Evolutionary conservation across 371 early-diverging fungal species (phyloP).

Genomic region (Phascolomyces articulosus): DNA sequence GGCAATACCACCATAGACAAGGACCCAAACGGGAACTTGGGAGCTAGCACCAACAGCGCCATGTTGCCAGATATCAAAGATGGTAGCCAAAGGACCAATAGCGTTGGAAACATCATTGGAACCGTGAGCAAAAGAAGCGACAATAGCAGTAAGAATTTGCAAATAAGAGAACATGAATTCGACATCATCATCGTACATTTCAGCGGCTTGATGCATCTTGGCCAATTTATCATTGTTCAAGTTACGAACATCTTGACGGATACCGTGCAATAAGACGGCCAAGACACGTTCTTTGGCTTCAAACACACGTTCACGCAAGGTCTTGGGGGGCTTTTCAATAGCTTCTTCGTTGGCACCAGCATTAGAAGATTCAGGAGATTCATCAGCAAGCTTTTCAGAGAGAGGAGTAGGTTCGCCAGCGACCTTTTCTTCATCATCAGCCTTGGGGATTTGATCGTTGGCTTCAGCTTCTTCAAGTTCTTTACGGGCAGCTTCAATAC

Average conservation of each 20-base stretch:
- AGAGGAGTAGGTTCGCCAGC: not conserved
- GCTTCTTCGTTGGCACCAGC: not conserved
- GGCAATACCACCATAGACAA: slow-evolving; percentile 76
- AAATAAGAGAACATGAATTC: slow-evolving; percentile 85
- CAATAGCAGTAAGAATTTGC: slow-evolving; percentile 69
- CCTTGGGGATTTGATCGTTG: not conserved
- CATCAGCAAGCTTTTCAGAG: slow-evolving; percentile 5
- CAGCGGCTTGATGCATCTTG: slow-evolving; percentile 62
- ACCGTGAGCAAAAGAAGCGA: slow-evolving; percentile 21
- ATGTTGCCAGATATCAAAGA: slow-evolving; percentile 72
- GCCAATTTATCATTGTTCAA: slow-evolving; percentile 49
- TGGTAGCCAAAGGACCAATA: slow-evolving; percentile 74
- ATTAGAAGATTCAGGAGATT: not conserved
- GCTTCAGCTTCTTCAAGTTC: slow-evolving; percentile 4
- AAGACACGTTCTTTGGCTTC: slow-evolving; percentile 21
- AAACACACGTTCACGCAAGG: not conserved
- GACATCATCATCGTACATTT: slow-evolving; percentile 76
- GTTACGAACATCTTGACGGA: slow-evolving; percentile 65
- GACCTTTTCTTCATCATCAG: slow-evolving; percentile 5
- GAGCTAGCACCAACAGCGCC: slow-evolving; percentile 44
- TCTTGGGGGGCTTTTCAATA: not conserved
- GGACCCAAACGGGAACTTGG: slow-evolving; percentile 75
- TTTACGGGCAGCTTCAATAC: slow-evolving; percentile 3
- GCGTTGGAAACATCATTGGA: slow-evolving; percentile 79
- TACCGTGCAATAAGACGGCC: slow-evolving; percentile 35